Evolutionary conservation across 441 rosid genomes (phyloP), one percentile per base, ranked within the genome.

Genomic region (Melianthus villosus): DNA sequence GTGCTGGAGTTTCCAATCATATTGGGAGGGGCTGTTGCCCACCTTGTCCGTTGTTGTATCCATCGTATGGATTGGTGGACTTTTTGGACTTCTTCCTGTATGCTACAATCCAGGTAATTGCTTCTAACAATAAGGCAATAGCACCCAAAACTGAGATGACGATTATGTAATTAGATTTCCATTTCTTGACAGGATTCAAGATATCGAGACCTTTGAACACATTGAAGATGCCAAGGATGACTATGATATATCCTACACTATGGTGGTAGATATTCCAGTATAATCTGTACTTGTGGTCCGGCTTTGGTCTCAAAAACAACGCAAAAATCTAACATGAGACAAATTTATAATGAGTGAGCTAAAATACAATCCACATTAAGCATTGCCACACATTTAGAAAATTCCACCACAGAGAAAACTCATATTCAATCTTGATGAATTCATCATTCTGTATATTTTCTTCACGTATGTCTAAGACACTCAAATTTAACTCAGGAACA

Each of bases 181-280:
- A 75, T 45, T 63, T 58, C 9, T 68, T 43, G 5, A 22, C 59
- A 0, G 82, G 82, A 0, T 8, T 46, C 50, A 75, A 64, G 37
- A 75, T 75, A 45, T 38, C 4, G 0, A 68, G 34, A 30, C 82
- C 82, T 55, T 75, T 71, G 48, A 68, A 75, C 38, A 71, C 65
- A 18, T 75, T 75, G 49, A 75, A 4, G 42, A 75, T 54, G 28
- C 76, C 73, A 0, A 75, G 64, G 40, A 62, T 9, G 1, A 75
- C 44, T 26, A 75, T 65, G 3, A 62, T 16, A 39, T 68, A 66
- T 16, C 82, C 82, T 6, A 71, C 22, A 9, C 68, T 17, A n/a
- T 75, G 82, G 68, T 75, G 82, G 43, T 75, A 75, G 43, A 75
- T 52, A 37, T 71, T 71, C 82, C 82, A 75, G 59, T 65, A 59